These are phyloP conservation scores for Durusdinium trenchii DNA, from an alignment of 73 alveolate species.

Conservation along the genomic window DNA sequence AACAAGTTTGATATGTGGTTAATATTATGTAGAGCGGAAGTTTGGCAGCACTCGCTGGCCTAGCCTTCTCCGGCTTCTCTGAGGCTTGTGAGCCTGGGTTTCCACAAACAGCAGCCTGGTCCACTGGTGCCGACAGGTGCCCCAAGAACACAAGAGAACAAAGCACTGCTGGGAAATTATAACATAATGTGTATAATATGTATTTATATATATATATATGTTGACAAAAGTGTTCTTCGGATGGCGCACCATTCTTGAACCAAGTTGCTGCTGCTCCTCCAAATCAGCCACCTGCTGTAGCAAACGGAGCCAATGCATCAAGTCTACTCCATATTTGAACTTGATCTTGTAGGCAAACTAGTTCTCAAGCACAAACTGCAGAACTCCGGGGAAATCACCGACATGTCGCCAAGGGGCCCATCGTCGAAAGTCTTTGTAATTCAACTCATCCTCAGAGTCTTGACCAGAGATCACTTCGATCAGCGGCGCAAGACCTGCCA, in stretches of 20 bases:
- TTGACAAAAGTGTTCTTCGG: not conserved
- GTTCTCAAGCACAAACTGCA: too few relatives aligned
- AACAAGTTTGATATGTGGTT: not conserved
- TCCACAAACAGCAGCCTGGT: not conserved
- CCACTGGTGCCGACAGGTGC: not conserved
- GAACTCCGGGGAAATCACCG: not conserved
- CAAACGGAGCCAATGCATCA: not conserved
- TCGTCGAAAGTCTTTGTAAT: not conserved
- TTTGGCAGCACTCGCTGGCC: too few relatives aligned
- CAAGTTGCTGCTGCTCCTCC: conserved; percentile 34
- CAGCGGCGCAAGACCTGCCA: conserved; percentile 6
- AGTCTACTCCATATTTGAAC: too few relatives aligned
- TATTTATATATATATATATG: too few relatives aligned
- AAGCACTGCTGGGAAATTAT: not conserved
- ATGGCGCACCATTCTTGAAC: not conserved
- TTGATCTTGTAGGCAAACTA: too few relatives aligned
- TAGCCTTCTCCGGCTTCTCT: conserved; percentile 4
- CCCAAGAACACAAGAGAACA: not conserved
- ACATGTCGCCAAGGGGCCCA: not conserved
- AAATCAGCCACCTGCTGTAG: not conserved
- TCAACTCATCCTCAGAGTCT: not conserved
- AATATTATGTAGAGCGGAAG: too few relatives aligned
- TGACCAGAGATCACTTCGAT: not conserved
- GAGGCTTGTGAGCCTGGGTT: not conserved
- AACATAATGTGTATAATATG: too few relatives aligned